These are phyloP conservation scores for Xylariaceae sp. DNA, from an alignment of 2,329 filamentous ascomycete species.

Conservation along the genomic window DNA sequence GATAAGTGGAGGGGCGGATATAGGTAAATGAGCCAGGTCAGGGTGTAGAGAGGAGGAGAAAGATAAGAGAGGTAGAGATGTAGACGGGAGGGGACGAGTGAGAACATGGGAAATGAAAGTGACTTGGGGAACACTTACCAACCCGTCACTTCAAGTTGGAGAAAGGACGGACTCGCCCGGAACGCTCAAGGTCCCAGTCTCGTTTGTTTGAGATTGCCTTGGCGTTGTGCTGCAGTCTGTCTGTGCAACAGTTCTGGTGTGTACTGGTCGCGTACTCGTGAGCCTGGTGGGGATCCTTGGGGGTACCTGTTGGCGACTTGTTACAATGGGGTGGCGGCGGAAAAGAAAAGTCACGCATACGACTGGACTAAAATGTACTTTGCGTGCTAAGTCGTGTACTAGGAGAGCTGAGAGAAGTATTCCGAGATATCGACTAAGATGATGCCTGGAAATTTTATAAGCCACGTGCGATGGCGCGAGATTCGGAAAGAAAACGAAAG, in stretches of 20 bases:
- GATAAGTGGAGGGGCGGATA: constrained; percentile 20
- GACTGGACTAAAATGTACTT: no score
- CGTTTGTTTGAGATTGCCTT: constrained; percentile 15
- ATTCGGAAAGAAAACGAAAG: constrained; percentile 1
- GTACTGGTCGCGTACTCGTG: constrained; percentile 25
- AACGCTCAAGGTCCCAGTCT: constrained; percentile 12
- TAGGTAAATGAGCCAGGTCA: constrained; percentile 14
- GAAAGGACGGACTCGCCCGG: constrained; percentile 6
- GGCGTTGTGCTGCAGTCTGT: constrained; percentile 2
- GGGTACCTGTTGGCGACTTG: constrained; percentile 2
- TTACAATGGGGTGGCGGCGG: constrained; percentile 20
- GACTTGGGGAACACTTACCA: constrained; percentile 20
- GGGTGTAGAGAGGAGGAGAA: background rate
- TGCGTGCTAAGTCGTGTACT: no score
- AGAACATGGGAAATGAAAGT: no score
- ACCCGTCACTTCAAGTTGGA: constrained; percentile 6
- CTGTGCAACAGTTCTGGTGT: background rate
- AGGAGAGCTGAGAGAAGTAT: constrained; percentile 24
- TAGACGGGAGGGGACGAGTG: background rate
- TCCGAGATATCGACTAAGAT: constrained; percentile 19
- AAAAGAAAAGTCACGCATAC: constrained; percentile 11
- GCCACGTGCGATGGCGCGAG: constrained; percentile 26
- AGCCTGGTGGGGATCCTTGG: constrained; percentile 10
- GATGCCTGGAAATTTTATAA: constrained; percentile 21
- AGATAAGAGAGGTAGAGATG: constrained; percentile 4